Evolutionary conservation across 805 yeast genomes (phyloP).

Genomic region (Lipomyces mesembrius): DNA sequence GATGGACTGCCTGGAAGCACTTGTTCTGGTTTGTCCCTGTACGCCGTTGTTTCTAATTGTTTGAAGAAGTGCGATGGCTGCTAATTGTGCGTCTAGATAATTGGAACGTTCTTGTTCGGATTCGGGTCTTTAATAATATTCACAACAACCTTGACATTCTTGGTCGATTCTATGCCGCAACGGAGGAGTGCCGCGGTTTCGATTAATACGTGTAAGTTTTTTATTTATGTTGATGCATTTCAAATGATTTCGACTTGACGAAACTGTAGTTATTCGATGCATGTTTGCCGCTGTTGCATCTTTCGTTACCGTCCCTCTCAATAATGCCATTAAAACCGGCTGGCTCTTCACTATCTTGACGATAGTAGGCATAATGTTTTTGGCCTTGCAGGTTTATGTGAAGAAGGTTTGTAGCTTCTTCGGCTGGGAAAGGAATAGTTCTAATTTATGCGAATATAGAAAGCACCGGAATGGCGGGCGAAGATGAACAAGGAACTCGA

Average conservation of each 20-base stretch:
- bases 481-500: slow-evolving; percentile 15
- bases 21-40: slow-evolving; percentile 79
- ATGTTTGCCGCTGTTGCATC: slow-evolving; percentile 75
- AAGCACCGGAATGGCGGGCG: slow-evolving; percentile 29
- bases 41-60: not conserved
- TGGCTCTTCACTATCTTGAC: slow-evolving; percentile 69
- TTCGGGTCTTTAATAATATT: slow-evolving; percentile 82
- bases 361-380: slow-evolving; percentile 46
- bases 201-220: slow-evolving; percentile 58
- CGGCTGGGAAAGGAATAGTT: not conserved
- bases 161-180: slow-evolving; percentile 85
- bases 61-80: not conserved
- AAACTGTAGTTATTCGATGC: slow-evolving; percentile 58
- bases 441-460: not conserved
- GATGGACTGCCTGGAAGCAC: slow-evolving; percentile 76
- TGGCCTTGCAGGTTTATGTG: slow-evolving; percentile 33
- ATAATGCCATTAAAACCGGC: slow-evolving; percentile 70
- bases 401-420: slow-evolving; percentile 11
- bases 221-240: not conserved
- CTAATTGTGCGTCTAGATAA: slow-evolving; percentile 34
- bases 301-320: slow-evolving; percentile 73
- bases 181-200: slow-evolving; percentile 90
- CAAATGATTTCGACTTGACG: not conserved
- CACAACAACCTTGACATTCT: slow-evolving; percentile 77
- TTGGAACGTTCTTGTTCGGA: slow-evolving; percentile 83